Conservation (phyloP, 2,329 filamentous ascomycete species). For the Colletotrichum aenigma region DNA sequence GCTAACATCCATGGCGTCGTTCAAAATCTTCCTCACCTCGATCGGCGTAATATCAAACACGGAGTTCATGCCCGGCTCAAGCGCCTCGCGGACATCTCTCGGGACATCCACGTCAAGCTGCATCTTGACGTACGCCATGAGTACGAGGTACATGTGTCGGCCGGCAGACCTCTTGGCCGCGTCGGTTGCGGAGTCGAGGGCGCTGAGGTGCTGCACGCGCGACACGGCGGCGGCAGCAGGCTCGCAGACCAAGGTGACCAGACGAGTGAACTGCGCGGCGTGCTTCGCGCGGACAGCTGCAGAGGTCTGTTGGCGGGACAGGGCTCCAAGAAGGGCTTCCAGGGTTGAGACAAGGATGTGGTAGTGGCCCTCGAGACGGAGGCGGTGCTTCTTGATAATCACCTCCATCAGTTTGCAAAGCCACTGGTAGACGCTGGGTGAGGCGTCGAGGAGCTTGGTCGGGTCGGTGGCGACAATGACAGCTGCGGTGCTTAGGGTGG, state of each 20-base stretch:
- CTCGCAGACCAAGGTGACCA: constrained; percentile 64
- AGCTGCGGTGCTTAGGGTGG: constrained; percentile 51
- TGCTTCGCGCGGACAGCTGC: constrained; percentile 39
- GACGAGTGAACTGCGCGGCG: constrained; percentile 56
- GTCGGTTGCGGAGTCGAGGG: constrained; percentile 64
- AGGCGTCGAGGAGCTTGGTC: constrained; percentile 25
- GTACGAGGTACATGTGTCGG: constrained; percentile 64
- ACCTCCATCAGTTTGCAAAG: constrained; percentile 59
- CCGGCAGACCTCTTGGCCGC: constrained; percentile 65
- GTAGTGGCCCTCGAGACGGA: constrained; percentile 66
- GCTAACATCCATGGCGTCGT: constrained; percentile 63
- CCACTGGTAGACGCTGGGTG: constrained; percentile 44
- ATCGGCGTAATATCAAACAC: constrained; percentile 62
- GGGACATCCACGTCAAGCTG: constrained; percentile 61
- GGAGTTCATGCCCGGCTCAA: constrained; percentile 63
- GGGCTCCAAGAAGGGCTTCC: constrained; percentile 58
- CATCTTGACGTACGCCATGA: constrained; percentile 64
- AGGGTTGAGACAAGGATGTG: constrained; percentile 60
- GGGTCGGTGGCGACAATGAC: constrained; percentile 30
- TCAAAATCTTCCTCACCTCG: constrained; percentile 60
- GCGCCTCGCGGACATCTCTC: constrained; percentile 54
- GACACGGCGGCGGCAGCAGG: constrained; percentile 61
- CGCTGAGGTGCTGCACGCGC: constrained; percentile 44
- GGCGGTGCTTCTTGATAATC: constrained; percentile 63
- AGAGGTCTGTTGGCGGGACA: constrained; percentile 40